These are phyloP conservation scores for Flaveria linearis DNA, from an alignment of 129 eudicot genomes.

Conservation along the genomic window DNA sequence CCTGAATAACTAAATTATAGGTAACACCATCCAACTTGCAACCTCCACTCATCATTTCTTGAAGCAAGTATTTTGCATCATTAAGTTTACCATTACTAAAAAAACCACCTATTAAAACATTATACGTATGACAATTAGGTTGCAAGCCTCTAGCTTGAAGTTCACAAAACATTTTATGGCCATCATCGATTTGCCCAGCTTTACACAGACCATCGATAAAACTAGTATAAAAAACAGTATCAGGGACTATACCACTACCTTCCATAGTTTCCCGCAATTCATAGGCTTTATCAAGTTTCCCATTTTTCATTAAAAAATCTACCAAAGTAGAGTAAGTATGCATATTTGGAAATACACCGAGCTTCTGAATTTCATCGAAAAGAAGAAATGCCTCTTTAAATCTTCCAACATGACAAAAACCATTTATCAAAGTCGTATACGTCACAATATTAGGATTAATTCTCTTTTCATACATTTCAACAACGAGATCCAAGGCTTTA, in stretches of 20 bases:
- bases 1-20: slow-evolving; percentile 36
- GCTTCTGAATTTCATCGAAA: background rate
- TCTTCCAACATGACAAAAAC: slow-evolving; percentile 28
- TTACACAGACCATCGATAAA: slow-evolving; percentile 37
- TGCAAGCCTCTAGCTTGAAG: slow-evolving; percentile 29
- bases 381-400: slow-evolving; percentile 10
- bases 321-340: slow-evolving; percentile 30
- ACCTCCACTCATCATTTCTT: slow-evolving; percentile 30
- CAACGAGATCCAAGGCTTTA: slow-evolving; percentile 23
- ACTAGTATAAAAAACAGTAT: slow-evolving; percentile 31
- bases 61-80: slow-evolving; percentile 26
- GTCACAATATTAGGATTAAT: slow-evolving; percentile 31
- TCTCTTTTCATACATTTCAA: slow-evolving; percentile 27
- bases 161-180: slow-evolving; percentile 18
- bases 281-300: slow-evolving; percentile 21
- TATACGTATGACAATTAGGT: slow-evolving; percentile 36
- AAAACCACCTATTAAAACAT: slow-evolving; percentile 27
- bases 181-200: slow-evolving; percentile 33
- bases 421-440: slow-evolving; percentile 23
- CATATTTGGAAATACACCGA: slow-evolving; percentile 32
- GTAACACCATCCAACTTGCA: slow-evolving; percentile 29
- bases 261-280: slow-evolving; percentile 12
- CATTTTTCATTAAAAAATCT: slow-evolving; percentile 29
- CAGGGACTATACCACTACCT: slow-evolving; percentile 17
- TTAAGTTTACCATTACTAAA: slow-evolving; percentile 22